phyloP scores from a whole-genome alignment of 2,329 filamentous ascomycete species.

The Shiraia sp. region DNA sequence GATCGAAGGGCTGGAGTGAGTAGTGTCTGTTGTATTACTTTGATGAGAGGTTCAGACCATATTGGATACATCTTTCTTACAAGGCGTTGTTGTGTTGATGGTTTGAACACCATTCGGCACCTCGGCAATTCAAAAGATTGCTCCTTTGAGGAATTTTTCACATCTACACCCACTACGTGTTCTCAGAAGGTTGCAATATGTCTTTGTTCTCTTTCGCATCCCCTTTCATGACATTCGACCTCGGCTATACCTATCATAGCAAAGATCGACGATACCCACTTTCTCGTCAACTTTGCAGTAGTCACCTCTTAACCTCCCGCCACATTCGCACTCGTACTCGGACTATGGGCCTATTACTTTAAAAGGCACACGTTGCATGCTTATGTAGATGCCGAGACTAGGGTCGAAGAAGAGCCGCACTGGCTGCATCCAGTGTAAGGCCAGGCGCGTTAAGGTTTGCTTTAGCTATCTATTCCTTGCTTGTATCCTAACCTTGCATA shows the following conservation, averaged over 20 bases:
- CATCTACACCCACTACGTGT: too few relatives aligned
- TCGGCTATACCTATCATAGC: too few relatives aligned
- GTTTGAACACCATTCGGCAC: too few relatives aligned
- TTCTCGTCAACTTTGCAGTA: not conserved
- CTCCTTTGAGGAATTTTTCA: too few relatives aligned
- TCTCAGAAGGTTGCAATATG: too few relatives aligned
- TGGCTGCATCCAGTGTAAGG: constrained; percentile 33
- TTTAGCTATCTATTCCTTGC: not conserved
- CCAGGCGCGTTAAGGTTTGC: constrained; percentile 32
- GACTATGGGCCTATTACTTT: not conserved
- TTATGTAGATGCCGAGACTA: constrained; percentile 6
- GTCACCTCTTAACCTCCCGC: not conserved
- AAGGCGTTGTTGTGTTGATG: too few relatives aligned
- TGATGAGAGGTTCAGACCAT: too few relatives aligned
- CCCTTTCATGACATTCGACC: too few relatives aligned
- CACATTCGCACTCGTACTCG: constrained; percentile 1
- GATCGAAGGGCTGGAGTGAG: constrained; percentile 25
- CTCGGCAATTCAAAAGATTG: too few relatives aligned
- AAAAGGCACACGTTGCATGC: not conserved
- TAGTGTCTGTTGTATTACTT: not conserved
- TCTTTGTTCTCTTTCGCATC: too few relatives aligned
- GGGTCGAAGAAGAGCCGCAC: constrained; percentile 16
- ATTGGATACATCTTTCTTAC: too few relatives aligned
- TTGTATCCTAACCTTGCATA: constrained; percentile 9
- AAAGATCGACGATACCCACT: not conserved